Base-by-base conservation (phyloP, 495 filamentous ascomycete species). In the Rostrohypoxylon terebratum region DNA sequence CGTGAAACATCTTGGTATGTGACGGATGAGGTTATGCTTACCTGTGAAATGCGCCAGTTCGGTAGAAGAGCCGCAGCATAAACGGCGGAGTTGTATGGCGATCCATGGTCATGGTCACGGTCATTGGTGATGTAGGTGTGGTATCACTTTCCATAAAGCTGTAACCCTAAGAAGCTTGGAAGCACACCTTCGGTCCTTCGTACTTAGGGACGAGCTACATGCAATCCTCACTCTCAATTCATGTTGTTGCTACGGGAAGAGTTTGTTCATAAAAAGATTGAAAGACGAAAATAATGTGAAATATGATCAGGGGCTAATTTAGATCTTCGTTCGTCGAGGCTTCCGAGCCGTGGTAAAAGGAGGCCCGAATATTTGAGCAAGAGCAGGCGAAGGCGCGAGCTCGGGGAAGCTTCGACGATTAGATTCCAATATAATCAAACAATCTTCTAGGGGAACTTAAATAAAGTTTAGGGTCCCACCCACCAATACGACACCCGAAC, bases 11-110 rank as follows among this genome's bases (percentile, higher is more conserved):
- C 38, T 59, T 42, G 28, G 50, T 33, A 50, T 62, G 40, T 62
- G 40, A 25, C 21, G 16, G 20, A 6, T 28, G 6, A 28, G 28
- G 20, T 45, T 45, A 45, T 45, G 16, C 77, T 42, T 87, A 91
- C 90, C 87, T 85, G 83, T 94, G 92, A 74, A 90, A 96, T 47
- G 85, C 85, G 74, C 90, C 88, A 6, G 82, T 85, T 65, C 90
- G 87, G 82, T 96, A 96, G 84, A 95, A 97, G 73, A 98, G 88
- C 78, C 92, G 95, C 14, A 99, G 85, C 75, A 94, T 89, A 83
- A 98, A 97, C 42, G 96, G 96, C 1, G 91, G 89, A 34, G 91
- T 93, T 44, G 88, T 84, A 50, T 70, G 63, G 58, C 82, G 93
- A 53, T 78, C 65, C 89, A 77, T 93, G 89, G 81, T 93, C 34